These are phyloP conservation scores for Penicillium coprophilum DNA, from an alignment of 495 filamentous ascomycete species.

Conservation along the genomic window DNA sequence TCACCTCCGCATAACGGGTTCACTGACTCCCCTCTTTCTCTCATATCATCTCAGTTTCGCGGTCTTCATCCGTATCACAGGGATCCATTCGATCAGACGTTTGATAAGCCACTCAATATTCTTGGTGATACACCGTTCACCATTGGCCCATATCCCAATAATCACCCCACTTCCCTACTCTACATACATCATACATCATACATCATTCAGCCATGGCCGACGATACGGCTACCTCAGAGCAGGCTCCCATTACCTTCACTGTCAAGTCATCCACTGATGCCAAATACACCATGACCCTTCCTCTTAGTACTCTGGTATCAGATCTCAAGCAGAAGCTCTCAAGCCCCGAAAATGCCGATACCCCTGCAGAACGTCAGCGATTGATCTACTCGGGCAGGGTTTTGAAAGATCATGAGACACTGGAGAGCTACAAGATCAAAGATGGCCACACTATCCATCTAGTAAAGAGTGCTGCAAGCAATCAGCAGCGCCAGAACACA, in stretches of 20 bases:
- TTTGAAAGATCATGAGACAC: constrained; percentile 85
- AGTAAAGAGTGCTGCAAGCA: constrained; percentile 93
- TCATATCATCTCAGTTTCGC: constrained; percentile 2
- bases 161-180: constrained; percentile 22
- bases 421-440: constrained; percentile 90
- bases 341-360: constrained; percentile 73
- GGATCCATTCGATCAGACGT: not conserved
- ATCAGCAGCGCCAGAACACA: constrained; percentile 62
- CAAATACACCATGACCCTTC: constrained; percentile 77
- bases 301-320: constrained; percentile 70
- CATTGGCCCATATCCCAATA: constrained; percentile 5
- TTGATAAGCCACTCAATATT: not conserved
- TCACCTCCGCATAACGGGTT: constrained; percentile 9
- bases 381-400: constrained; percentile 97
- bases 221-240: constrained; percentile 44
- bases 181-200: constrained; percentile 7
- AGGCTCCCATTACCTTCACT: constrained; percentile 79
- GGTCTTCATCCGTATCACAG: not conserved
- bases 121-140: not conserved
- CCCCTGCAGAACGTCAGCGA: constrained; percentile 82
- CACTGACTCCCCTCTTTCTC: constrained; percentile 1
- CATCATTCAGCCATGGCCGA: constrained; percentile 44
- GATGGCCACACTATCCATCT: constrained; percentile 93
- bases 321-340: constrained; percentile 90
- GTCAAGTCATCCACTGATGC: constrained; percentile 87